Conservation (phyloP, 257 asterid genomes). For the Solanum pimpinellifolium region DNA sequence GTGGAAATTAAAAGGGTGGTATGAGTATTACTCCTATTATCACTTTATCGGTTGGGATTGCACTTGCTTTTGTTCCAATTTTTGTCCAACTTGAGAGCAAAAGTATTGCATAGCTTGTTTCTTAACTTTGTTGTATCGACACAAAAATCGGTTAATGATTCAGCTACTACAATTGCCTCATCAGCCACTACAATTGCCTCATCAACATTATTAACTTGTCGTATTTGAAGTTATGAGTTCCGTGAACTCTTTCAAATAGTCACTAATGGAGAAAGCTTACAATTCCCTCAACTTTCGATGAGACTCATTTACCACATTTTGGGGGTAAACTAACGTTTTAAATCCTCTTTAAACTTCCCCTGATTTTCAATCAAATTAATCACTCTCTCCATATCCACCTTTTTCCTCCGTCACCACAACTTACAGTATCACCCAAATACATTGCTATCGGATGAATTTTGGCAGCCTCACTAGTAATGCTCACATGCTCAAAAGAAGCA, state of each 20-base stretch:
- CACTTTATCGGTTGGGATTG: rapidly evolving
- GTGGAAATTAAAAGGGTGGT: no score
- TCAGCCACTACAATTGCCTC: neutral
- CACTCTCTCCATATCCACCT: neutral
- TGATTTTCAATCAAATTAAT: rapidly evolving
- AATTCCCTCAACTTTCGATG: rapidly evolving
- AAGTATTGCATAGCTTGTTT: rapidly evolving
- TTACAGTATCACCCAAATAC: neutral
- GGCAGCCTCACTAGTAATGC: neutral
- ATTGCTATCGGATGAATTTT: no score
- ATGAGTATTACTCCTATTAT: no score
- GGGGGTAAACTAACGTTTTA: neutral
- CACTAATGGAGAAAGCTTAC: neutral
- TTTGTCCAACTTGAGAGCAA: neutral
- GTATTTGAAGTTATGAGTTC: neutral
- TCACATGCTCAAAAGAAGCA: neutral
- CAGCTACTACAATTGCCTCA: no score
- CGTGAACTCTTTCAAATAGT: neutral
- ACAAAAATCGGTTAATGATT: no score
- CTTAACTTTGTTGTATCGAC: rapidly evolving
- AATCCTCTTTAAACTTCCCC: neutral
- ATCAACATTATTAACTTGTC: neutral
- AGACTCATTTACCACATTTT: neutral
- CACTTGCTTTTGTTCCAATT: no score
- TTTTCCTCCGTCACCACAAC: neutral